Evolutionary conservation across 495 filamentous ascomycete species (phyloP).

Genomic region (Podospora fimiseda): DNA sequence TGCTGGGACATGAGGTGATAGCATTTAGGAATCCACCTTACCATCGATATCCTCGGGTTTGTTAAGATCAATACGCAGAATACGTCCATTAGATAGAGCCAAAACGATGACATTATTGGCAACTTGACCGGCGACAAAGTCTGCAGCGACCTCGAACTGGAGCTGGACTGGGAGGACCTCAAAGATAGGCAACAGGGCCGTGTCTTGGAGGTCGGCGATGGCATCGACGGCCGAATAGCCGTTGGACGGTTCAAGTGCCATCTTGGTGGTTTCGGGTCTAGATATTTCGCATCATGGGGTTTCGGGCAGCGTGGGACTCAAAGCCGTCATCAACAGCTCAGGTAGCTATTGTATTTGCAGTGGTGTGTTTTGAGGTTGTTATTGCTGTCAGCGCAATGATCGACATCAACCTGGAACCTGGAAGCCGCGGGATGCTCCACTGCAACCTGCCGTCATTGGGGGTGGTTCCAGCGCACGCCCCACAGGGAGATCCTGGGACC

Average conservation of each 20-base stretch:
- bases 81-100: slow-evolving; percentile 79
- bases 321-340: neutral
- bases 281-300: slow-evolving; percentile 5
- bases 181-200: slow-evolving; percentile 73
- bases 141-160: slow-evolving; percentile 81
- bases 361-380: neutral
- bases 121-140: slow-evolving; percentile 94
- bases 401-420: neutral
- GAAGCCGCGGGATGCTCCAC: neutral
- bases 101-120: slow-evolving; percentile 95
- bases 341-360: neutral
- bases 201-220: slow-evolving; percentile 48
- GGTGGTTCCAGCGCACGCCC: too few species aligned
- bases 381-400: neutral
- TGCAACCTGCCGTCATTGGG: neutral
- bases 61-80: slow-evolving; percentile 90
- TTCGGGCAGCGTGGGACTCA: neutral
- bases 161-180: slow-evolving; percentile 85
- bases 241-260: slow-evolving; percentile 45
- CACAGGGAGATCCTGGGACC: too few species aligned
- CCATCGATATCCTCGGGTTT: slow-evolving; percentile 92
- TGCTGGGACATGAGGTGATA: neutral
- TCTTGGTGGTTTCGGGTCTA: slow-evolving; percentile 15
- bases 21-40: slow-evolving; percentile 30
- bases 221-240: slow-evolving; percentile 45